Base-by-base conservation (phyloP, 2,329 filamentous ascomycete genomes). In the Ophiostoma populinum region DNA sequence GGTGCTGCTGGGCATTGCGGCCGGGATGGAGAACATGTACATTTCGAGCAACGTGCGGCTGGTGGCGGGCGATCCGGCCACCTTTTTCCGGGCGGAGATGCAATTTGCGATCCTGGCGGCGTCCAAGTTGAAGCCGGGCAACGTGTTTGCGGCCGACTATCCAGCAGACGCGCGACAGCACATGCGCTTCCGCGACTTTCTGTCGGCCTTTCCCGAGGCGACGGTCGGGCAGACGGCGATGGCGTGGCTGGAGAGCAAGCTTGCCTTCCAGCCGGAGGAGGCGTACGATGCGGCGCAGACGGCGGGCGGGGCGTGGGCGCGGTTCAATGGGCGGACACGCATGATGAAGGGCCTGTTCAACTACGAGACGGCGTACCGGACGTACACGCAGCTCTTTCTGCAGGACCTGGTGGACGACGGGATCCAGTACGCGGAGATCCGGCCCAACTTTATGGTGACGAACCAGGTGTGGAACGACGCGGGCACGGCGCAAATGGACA, bases 271-370 rank as follows among this genome's bases (percentile, higher is more conserved):
- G 22, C 65, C 70, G 42, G 55, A 67, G 5, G 74, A 80, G 47
- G 63, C 70, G 0, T 65, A 79, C 45, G 55, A 60, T 20, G 46
- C 54, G 26, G 48, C 57, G 2, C 65, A 69, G 41, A 67, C 64
- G 6, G 52, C 57, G 11, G 53, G 59, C 19, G 67, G 65, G 6
- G 61, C 63, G 6, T 73, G 68, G 68, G 56, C 62, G 38, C 65
- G 63, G 45, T 85, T 83, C 51, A 79, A 80, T 43, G 63, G 66
- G 32, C 63, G 74, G 4, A 81, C 76, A 4, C 63, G 73, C 33
- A 75, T 76, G 57, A 79, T 80, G 64, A 80, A 81, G 47, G 76
- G 76, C 0, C 57, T 81, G 0, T 65, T 80, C 46, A 76, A 75
- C 48, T 80, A 80, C 44, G 64, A 71, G 47, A 61, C 57, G 4